These are phyloP conservation scores for Fusarium sp. DNA, from an alignment of 2,329 filamentous ascomycete genomes.

Conservation along the genomic window DNA sequence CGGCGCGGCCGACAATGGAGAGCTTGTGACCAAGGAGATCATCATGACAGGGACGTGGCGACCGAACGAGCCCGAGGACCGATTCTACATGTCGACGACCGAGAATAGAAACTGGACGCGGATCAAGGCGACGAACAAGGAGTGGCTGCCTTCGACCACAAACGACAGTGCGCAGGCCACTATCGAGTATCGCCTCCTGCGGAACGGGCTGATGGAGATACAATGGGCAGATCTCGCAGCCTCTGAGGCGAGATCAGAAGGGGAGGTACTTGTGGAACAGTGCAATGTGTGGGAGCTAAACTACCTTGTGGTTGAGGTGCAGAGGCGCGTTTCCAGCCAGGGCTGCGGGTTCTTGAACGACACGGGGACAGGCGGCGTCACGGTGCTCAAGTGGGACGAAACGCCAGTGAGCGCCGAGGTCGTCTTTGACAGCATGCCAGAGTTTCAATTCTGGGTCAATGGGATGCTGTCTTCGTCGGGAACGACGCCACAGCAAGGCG, in stretches of 20 bases:
- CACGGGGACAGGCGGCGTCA: background rate
- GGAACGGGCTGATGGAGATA: background rate
- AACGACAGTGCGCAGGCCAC: background rate
- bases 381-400: background rate
- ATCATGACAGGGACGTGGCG: background rate
- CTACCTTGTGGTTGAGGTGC: background rate
- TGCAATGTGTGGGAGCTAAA: background rate
- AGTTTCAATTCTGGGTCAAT: background rate
- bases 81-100: background rate
- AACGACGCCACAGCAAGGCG: background rate
- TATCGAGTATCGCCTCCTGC: background rate
- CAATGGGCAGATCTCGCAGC: background rate
- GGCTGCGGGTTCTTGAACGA: background rate
- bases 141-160: background rate
- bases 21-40: background rate
- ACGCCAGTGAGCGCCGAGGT: background rate
- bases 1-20: background rate
- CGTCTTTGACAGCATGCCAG: background rate
- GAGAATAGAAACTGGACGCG: background rate
- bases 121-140: background rate
- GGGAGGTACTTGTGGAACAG: background rate
- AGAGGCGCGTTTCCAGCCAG: background rate
- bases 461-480: background rate
- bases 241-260: background rate
- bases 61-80: background rate